Evolutionary conservation across 139 green algal genomes (phyloP), one percentile per base, ranked within the genome.

Genomic region (Coccomyxa sp.): DNA sequence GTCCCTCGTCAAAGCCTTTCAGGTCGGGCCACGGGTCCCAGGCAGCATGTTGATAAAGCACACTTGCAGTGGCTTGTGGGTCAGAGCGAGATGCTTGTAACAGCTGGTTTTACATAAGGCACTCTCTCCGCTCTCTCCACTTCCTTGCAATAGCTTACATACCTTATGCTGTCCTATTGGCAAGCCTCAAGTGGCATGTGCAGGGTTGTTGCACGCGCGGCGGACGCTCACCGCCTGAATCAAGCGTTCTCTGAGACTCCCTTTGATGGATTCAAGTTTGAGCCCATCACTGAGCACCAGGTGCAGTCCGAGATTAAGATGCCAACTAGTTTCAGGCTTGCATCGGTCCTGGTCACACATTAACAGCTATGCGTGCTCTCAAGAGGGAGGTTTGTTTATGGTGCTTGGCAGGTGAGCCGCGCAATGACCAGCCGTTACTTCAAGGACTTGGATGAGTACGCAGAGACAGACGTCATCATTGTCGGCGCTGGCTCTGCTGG

Each of bases 361-460:
- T 4, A 78, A 78, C 25, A 78, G 71, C n/a, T 21, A 51, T 45
- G 25, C 14, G 4, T 17, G 71, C 18, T 31, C 71, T 45, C 18
- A 51, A 10, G 30, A 28, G 30, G 9, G 17, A 59, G 30, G 3
- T 25, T 79, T 58, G 31, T 1, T 32, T 7, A 80, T 63, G 74
- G 1, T 28, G 18, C 31, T n/a, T 7, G 30, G 27, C 85, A 95
- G 90, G 93, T 96, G 58, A 91, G 80, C 77, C 92, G 95, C 74
- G 95, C 94, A 57, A 98, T 98, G 95, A 97, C 95, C 81, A 85
- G 82, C 18, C 90, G 96, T 77, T 99, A 99, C 94, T 97, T 98
- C 86, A 91, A 90, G 17, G 95, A 98, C 86, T 85, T 99, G 84
- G 84, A 98, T 83, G 87, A 93, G 38, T 95, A 95, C 77, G 96